Evolutionary conservation across 2,329 filamentous ascomycete species (phyloP), one percentile per base, ranked within the genome.

Genomic region (Phoma herbarum): DNA sequence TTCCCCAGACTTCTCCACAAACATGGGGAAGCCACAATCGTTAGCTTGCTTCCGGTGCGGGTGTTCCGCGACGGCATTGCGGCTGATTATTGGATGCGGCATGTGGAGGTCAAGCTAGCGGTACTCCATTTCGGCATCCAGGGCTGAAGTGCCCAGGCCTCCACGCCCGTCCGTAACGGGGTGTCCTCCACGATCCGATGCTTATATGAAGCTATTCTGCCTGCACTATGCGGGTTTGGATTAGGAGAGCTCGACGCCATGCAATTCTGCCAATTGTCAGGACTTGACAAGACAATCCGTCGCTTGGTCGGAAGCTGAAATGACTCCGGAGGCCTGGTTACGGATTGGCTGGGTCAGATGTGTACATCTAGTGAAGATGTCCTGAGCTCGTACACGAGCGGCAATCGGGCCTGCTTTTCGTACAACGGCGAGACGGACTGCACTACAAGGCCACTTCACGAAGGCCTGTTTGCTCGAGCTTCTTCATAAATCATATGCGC

Each of bases 1-100:
- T 45, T 20, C 43, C 43, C 43, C 25, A 45, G 25, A 45, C 43
- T 45, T 45, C 43, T 29, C 43, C 43, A 31, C 26, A 20, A 45
- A 20, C 43, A n/a, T 45, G 25, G 25, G 43, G 43, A 29, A 45
- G 25, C 16, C 43, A 12, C 14, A n/a, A 9, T 20, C 5, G 33
- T 37, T 3, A 2, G 18, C 14, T 37, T 16, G 33, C n/a, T 20
- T 20, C n/a, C 7, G 14, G 5, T 10, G 33, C 33, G 33, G 33
- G n/a, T 37, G 33, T 7, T 37, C 33, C 33, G 33, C 16, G n/a
- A 37, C 7, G 2, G 5, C 33, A 18, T 20, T 20, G 33, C 5
- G n/a, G 33, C 33, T 18, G n/a, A 20, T 37, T 5, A 37, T 37
- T 37, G 33, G 33, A 6, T 10, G 5, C 33, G 33, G 33, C 33